phyloP scores from a whole-genome alignment of 345 rosid species.

The Populus deltoides region DNA sequence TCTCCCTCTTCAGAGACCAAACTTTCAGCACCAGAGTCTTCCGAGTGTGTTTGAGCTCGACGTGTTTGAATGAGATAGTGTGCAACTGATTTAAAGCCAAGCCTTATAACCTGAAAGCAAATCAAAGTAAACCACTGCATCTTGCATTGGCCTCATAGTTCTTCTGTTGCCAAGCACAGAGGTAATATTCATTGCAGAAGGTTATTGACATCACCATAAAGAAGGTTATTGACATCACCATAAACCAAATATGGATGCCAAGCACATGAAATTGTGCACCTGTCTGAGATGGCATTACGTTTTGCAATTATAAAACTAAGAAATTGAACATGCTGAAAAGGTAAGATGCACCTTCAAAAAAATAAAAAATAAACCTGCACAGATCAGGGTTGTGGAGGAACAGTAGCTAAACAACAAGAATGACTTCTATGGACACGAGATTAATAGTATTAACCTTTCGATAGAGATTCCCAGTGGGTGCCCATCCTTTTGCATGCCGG shows the following conservation, averaged over 20 bases:
- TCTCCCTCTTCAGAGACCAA: constrained; percentile 2
- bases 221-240: too few species aligned
- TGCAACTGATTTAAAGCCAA: constrained; percentile 42
- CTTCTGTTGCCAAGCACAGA: not conserved
- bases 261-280: too few species aligned
- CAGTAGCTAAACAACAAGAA: not conserved
- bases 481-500: constrained; percentile 33
- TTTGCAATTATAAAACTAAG: too few species aligned
- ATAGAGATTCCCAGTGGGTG: constrained; percentile 29
- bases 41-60: not conserved
- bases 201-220: too few species aligned
- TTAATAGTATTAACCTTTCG: constrained; percentile 21
- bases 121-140: not conserved
- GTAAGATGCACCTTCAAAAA: too few species aligned
- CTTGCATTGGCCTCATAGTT: not conserved
- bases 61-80: constrained; percentile 39
- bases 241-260: too few species aligned
- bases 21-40: constrained; percentile 9
- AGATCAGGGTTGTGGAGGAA: not conserved
- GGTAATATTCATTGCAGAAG: not conserved
- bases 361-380: too few species aligned
- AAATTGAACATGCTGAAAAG: too few species aligned
- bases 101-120: constrained; percentile 17
- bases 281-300: too few species aligned
- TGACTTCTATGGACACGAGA: not conserved